These are phyloP conservation scores for Fusarium verticillioides DNA, from an alignment of 2,329 filamentous ascomycete genomes.

Conservation along the genomic window DNA sequence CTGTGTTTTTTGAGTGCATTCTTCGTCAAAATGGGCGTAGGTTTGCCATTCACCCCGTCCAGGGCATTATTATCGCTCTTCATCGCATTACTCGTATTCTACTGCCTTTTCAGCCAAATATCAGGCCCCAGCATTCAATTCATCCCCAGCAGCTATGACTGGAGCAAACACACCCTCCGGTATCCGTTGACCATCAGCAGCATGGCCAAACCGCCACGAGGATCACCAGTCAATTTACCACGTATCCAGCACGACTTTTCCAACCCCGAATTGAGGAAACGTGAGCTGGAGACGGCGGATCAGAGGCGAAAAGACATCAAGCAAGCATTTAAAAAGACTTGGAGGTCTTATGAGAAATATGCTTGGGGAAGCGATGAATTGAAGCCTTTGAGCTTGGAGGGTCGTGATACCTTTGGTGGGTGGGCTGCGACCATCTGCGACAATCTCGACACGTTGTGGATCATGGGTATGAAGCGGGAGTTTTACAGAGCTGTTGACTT, in stretches of 20 bases:
- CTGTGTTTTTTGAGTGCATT: not conserved
- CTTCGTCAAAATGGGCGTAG: slow-evolving; percentile 34
- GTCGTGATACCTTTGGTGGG: slow-evolving; percentile 66
- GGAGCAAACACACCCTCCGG: slow-evolving; percentile 27
- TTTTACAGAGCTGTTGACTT: slow-evolving; percentile 69
- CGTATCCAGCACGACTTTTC: slow-evolving; percentile 39
- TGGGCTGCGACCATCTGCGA: slow-evolving; percentile 73
- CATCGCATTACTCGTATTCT: slow-evolving; percentile 26
- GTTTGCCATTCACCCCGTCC: slow-evolving; percentile 34
- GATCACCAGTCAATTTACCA: slow-evolving; percentile 25
- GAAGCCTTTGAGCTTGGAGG: slow-evolving; percentile 60
- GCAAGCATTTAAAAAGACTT: slow-evolving; percentile 63
- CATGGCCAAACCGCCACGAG: slow-evolving; percentile 24
- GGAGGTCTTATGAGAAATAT: slow-evolving; percentile 66
- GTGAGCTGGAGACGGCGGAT: slow-evolving; percentile 8
- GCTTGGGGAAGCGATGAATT: slow-evolving; percentile 73
- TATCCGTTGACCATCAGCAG: slow-evolving; percentile 19
- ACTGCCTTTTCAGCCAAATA: slow-evolving; percentile 26
- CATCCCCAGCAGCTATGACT: slow-evolving; percentile 39
- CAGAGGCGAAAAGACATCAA: slow-evolving; percentile 53
- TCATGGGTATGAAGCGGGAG: slow-evolving; percentile 71
- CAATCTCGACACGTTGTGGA: slow-evolving; percentile 73
- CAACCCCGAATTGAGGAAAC: slow-evolving; percentile 17
- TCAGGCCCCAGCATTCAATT: slow-evolving; percentile 25
- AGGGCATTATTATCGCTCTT: slow-evolving; percentile 32